Evolutionary conservation across 768 basidiomycete species (phyloP), one percentile per base, ranked within the genome.

Genomic region (Trametes villosa): DNA sequence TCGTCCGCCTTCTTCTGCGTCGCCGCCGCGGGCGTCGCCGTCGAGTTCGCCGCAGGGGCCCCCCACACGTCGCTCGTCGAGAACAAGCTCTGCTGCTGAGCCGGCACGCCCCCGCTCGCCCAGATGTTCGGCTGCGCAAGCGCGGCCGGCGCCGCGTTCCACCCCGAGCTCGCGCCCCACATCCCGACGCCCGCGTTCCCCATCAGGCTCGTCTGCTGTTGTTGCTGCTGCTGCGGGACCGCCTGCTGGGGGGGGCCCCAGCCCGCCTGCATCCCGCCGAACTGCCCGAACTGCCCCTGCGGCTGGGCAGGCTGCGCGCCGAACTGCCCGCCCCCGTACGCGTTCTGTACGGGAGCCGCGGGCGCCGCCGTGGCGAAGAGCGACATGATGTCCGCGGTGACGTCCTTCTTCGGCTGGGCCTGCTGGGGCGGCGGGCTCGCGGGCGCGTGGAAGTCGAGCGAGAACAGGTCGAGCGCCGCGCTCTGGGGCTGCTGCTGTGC

Each of bases 371-470:
- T 67, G 17, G 89, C 84, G 72, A 92, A 94, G 41, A 96, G 81
- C 0, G 91, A 91, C 18, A 96, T 78, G 64, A 96, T 96, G 65
- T 96, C 90, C 55, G 91, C 83, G 66, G 94, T 95, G 45, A 87
- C 81, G 67, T 92, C 88, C 69, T 91, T 92, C 71, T 80, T 81
- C 0, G 81, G 78, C 44, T 70, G 72, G 17, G 75, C 68, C 27
- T 44, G 49, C 36, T 41, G 62, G 0, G 76, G 55, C 1, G 73
- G 22, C 3, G 69, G n/a, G 27, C 76, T 65, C 3, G 83, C 67
- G 1, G 89, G 86, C 1, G 86, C 78, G 65, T 90, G 88, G 74
- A 96, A 96, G 73, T 96, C 93, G 55, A 96, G 86, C 27, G 88
- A 84, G 71, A 96, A 95, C 9, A 96, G 77, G 67, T 91, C 90